Evolutionary conservation across 768 basidiomycete species (phyloP).

Genomic region (Holtermannia corniformis): DNA sequence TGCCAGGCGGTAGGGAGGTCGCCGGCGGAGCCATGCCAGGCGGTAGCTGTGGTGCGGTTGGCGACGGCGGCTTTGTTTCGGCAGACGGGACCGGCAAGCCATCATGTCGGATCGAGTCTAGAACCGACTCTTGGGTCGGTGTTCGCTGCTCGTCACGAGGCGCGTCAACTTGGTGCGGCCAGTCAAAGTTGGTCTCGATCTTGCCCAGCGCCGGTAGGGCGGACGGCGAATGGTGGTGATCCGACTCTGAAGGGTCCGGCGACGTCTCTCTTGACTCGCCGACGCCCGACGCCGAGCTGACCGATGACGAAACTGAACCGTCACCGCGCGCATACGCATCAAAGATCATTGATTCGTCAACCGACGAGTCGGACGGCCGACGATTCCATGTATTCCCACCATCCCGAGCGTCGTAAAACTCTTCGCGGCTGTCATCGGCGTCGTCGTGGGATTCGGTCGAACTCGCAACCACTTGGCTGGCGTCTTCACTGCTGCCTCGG

Average conservation of each 20-base stretch:
- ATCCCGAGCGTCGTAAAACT: slow-evolving; percentile 39
- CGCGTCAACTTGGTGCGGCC: neutral
- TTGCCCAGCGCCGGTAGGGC: neutral
- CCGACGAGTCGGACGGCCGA: slow-evolving; percentile 50
- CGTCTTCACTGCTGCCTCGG: slow-evolving; percentile 7
- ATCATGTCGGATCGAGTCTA: neutral
- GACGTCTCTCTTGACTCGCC: slow-evolving; percentile 20
- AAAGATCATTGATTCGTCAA: slow-evolving; percentile 71
- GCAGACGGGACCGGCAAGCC: neutral
- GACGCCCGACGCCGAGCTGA: neutral
- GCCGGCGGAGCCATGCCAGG: slow-evolving; percentile 35
- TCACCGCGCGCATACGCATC: slow-evolving; percentile 56
- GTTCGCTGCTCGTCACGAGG: neutral
- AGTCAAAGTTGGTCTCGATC: neutral
- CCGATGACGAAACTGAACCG: neutral
- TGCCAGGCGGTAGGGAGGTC: slow-evolving; percentile 17
- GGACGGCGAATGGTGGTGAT: slow-evolving; percentile 2
- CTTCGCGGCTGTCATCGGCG: slow-evolving; percentile 50
- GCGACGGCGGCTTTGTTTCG: slow-evolving; percentile 3
- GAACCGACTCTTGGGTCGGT: neutral
- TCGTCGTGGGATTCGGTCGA: slow-evolving; percentile 47
- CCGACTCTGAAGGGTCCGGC: slow-evolving; percentile 6
- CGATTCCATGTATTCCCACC: slow-evolving; percentile 25
- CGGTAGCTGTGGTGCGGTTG: slow-evolving; percentile 10
- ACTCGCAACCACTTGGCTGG: slow-evolving; percentile 6